Base-by-base conservation (phyloP, 257 asterid genomes). In the Solanum megistacrolobum region DNA sequence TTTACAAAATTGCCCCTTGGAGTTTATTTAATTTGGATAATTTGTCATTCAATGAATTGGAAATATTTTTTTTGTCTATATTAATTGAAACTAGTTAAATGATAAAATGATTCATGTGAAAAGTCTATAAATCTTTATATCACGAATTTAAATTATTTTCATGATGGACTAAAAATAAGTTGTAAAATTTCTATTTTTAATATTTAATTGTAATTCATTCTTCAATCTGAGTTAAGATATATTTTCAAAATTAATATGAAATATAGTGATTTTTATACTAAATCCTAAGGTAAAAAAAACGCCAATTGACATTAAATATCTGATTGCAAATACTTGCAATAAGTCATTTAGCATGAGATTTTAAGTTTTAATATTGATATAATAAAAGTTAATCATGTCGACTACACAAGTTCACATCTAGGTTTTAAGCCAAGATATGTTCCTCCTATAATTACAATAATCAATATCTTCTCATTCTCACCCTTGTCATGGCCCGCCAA, bases 1-100 rank as follows among this genome's bases (percentile, higher is more conserved):
- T 41, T 65, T 85, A 85, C 87, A 43, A 4, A 66, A 85, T 48
- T 68, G 5, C 41, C 87, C 87, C 87, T 84, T 35, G 7, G 5
- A 12, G 16, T 25, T 29, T 83, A 5, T 7, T 75, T 36, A 36
- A 36, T 84, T 84, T 21, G 6, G 35, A 83, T 10, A 23, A 7
- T 21, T 34, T 48, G 1, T 34, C 23, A 83, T 55, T 83, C 48
- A 83, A 60, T 60, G 87, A 66, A 60, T 39, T 76, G 29, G 13
- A 13, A n/a, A 65, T n/a, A n/a, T n/a, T n/a, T n/a, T n/a, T n/a
- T 76, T 38, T 38, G 60, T 39, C 83, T 23, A 39, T n/a, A 41
- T 76, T 76, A n/a, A n/a, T 39, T 76, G 35, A 76, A 38, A 36
- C 60, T 76, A 39, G 21, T 38, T 76, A n/a, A n/a, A 14, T n/a